Conservation (phyloP, 306 rosid genomes). For the Dicorynia guianensis region DNA sequence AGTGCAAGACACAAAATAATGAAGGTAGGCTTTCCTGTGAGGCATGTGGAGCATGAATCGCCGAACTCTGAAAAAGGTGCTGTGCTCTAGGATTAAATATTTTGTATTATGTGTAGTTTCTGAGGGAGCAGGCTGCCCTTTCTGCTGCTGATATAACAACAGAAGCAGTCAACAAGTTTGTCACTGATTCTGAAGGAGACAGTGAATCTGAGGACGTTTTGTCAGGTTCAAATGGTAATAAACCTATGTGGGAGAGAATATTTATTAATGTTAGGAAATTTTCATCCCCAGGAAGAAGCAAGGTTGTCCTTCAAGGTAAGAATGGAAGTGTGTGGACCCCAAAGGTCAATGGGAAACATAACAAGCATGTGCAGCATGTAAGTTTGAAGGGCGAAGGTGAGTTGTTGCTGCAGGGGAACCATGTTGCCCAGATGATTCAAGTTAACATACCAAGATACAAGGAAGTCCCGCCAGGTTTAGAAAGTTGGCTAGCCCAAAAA, state of each 20-base stretch:
- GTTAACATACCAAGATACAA: constrained; percentile 75
- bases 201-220: constrained; percentile 71
- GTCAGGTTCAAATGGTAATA: constrained; percentile 56
- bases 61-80: constrained; percentile 2
- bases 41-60: constrained; percentile 33
- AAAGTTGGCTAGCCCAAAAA: constrained; percentile 88
- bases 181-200: constrained; percentile 76
- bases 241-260: constrained; percentile 59
- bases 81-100: constrained; percentile 34
- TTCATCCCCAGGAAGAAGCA: constrained; percentile 55
- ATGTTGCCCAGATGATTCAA: constrained; percentile 65
- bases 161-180: constrained; percentile 74
- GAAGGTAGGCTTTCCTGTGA: constrained; percentile 67
- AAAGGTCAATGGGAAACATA: constrained; percentile 90
- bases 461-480: constrained; percentile 91
- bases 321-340: constrained; percentile 75
- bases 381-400: constrained; percentile 72
- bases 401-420: constrained; percentile 65
- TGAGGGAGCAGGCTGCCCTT: constrained; percentile 93
- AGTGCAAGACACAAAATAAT: constrained; percentile 99
- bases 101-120: constrained; percentile 68
- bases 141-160: constrained; percentile 92
- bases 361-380: constrained; percentile 63
- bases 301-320: constrained; percentile 47
- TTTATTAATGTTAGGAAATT: constrained; percentile 57